These are phyloP conservation scores for Rosa multiflora DNA, from an alignment of 306 rosid genomes.

Conservation along the genomic window DNA sequence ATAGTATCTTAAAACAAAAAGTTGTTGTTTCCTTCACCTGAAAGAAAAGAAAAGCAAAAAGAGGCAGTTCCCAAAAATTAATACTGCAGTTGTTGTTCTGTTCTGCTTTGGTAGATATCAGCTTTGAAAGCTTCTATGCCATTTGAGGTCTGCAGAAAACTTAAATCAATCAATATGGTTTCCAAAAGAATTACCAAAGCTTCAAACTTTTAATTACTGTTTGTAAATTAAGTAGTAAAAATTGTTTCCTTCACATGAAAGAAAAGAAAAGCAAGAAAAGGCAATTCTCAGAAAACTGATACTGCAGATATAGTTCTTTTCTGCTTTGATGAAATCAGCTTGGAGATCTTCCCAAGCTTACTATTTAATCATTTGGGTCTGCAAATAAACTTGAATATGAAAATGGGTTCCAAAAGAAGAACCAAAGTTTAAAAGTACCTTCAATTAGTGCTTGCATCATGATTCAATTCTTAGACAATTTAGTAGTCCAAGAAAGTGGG, in stretches of 20 bases:
- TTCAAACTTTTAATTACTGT: background rate
- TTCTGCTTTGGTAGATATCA: background rate
- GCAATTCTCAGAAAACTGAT: background rate
- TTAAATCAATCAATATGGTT: background rate
- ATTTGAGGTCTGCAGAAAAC: background rate
- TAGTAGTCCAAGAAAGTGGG: constrained; percentile 17
- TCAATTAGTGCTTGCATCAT: background rate
- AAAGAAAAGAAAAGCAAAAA: background rate
- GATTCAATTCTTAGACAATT: background rate
- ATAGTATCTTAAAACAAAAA: background rate
- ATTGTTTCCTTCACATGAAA: constrained; percentile 1
- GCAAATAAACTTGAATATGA: background rate
- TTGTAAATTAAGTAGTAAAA: background rate
- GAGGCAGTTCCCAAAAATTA: background rate
- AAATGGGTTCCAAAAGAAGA: constrained; percentile 2
- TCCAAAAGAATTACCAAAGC: background rate
- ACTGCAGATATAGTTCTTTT: background rate
- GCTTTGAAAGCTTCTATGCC: background rate
- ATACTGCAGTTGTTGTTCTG: background rate
- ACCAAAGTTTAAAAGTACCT: background rate
- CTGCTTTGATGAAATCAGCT: constrained; percentile 3
- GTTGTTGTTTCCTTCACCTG: background rate
- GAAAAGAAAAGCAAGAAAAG: background rate
- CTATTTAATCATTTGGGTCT: constrained; percentile 1
- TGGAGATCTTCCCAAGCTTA: background rate